Conservation (phyloP, 176 grass and related monocot species). For the Oryza australiensis region DNA sequence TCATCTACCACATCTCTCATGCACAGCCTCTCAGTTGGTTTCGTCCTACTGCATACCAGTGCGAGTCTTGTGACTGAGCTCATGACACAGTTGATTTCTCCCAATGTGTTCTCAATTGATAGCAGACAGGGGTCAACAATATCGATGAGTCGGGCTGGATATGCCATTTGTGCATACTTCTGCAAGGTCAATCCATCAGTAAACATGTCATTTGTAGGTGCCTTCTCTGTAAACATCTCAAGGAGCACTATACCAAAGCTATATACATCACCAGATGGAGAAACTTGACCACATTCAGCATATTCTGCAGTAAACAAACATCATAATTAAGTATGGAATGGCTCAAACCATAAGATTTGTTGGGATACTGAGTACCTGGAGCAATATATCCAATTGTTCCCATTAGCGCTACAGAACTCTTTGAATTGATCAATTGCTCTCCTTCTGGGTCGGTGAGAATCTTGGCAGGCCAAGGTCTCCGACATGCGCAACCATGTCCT, state of each 20-base stretch:
- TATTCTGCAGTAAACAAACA: conserved; percentile 40
- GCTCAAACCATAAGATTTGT: not conserved
- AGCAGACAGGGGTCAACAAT: conserved; percentile 33
- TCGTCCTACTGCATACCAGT: conserved; percentile 26
- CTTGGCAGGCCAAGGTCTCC: conserved; percentile 50
- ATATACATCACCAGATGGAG: conserved; percentile 40
- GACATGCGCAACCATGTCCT: conserved; percentile 42
- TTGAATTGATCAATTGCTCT: conserved; percentile 27
- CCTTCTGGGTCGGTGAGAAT: conserved; percentile 23
- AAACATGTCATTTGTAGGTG: conserved; percentile 38
- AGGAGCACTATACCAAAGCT: conserved; percentile 58
- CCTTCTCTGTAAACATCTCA: conserved; percentile 57
- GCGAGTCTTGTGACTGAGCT: conserved; percentile 26
- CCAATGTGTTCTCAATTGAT: conserved; percentile 1
- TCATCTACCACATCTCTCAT: conserved; percentile 20
- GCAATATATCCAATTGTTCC: conserved; percentile 61
- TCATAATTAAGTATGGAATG: not conserved
- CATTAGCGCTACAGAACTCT: conserved; percentile 28
- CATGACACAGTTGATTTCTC: conserved; percentile 1
- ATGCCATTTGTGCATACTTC: conserved; percentile 17
- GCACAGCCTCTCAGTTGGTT: conserved; percentile 13
- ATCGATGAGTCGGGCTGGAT: conserved; percentile 16
- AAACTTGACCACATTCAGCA: conserved; percentile 26
- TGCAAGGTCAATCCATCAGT: conserved; percentile 35
- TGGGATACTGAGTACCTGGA: conserved; percentile 42